Conservation (phyloP, 2,329 filamentous ascomycete genomes). For the Cladophialophora carrionii region DNA sequence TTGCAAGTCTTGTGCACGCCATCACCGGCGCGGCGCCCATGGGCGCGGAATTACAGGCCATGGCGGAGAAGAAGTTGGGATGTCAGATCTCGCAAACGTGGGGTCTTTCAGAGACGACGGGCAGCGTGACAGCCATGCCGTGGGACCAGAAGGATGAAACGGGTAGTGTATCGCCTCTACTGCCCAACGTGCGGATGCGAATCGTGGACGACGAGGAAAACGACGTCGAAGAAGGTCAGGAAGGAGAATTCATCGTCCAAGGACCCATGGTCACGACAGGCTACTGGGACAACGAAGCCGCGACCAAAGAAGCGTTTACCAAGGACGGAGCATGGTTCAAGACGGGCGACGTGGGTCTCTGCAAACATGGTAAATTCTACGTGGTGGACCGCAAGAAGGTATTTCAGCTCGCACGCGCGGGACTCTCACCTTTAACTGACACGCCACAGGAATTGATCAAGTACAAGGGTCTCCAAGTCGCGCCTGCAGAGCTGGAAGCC, state of each 20-base stretch:
- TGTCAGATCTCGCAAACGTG: slow-evolving; percentile 35
- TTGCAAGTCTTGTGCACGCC: slow-evolving; percentile 54
- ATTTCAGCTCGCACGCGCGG: not conserved
- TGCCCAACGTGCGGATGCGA: slow-evolving; percentile 34
- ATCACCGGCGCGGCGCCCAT: slow-evolving; percentile 61
- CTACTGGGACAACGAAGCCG: slow-evolving; percentile 39
- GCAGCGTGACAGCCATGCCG: slow-evolving; percentile 35
- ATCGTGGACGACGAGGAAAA: slow-evolving; percentile 37
- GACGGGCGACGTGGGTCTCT: slow-evolving; percentile 82
- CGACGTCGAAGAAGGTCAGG: slow-evolving; percentile 48
- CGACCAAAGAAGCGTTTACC: slow-evolving; percentile 39
- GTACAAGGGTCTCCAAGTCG: slow-evolving; percentile 59
- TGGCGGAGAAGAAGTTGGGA: slow-evolving; percentile 56
- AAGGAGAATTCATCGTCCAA: slow-evolving; percentile 65
- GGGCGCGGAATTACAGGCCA: slow-evolving; percentile 57
- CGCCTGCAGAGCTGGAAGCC: slow-evolving; percentile 55
- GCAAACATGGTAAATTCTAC: slow-evolving; percentile 79
- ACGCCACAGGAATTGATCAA: slow-evolving; percentile 48
- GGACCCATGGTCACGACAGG: slow-evolving; percentile 55
- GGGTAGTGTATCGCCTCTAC: slow-evolving; percentile 29
- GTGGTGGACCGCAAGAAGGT: slow-evolving; percentile 81
- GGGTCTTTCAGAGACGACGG: slow-evolving; percentile 37
- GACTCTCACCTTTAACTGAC: not conserved
- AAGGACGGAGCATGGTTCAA: slow-evolving; percentile 77
- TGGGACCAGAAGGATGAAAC: slow-evolving; percentile 35